These are phyloP conservation scores for Camellia japonica DNA, from an alignment of 148 eudicot genomes.

Conservation along the genomic window DNA sequence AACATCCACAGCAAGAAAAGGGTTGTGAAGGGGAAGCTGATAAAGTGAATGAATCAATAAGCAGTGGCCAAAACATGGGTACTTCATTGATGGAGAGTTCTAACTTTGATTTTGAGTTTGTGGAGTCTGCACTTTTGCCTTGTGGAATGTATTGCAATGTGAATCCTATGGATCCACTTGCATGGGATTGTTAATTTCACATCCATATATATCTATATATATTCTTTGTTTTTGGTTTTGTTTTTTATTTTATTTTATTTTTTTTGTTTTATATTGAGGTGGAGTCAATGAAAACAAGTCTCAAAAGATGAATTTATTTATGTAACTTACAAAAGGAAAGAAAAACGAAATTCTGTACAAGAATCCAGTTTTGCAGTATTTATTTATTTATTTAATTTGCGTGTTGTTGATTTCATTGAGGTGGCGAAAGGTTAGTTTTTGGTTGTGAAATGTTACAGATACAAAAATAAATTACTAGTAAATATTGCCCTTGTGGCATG, in stretches of 20 bases:
- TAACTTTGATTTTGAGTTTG: conserved; percentile 39
- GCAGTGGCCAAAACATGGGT: conserved; percentile 10
- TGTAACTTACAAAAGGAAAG: too few relatives aligned
- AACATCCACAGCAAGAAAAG: neutral
- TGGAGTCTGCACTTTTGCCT: conserved; percentile 40
- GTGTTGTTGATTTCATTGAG: too few relatives aligned
- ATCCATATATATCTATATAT: neutral
- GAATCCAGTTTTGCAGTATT: too few relatives aligned
- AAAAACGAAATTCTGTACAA: too few relatives aligned
- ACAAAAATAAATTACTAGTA: too few relatives aligned
- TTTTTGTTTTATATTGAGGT: neutral
- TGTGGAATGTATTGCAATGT: conserved; percentile 30
- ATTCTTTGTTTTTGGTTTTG: neutral
- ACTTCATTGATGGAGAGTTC: conserved; percentile 22
- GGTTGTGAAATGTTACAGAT: too few relatives aligned
- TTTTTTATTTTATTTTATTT: neutral
- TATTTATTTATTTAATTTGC: too few relatives aligned
- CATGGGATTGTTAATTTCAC: conserved; percentile 34
- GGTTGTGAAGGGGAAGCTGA: conserved; percentile 7
- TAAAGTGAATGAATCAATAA: too few relatives aligned
- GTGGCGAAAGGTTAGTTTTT: too few relatives aligned
- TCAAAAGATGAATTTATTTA: too few relatives aligned
- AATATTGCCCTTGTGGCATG: too few relatives aligned
- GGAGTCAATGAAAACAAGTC: too few relatives aligned
- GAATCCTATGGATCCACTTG: conserved; percentile 31